Percentiles rank a stretch among this genome's conserved stretches.
Conservation (phyloP, 176 grass and related monocot genomes). For the Areca catechu region DNA sequence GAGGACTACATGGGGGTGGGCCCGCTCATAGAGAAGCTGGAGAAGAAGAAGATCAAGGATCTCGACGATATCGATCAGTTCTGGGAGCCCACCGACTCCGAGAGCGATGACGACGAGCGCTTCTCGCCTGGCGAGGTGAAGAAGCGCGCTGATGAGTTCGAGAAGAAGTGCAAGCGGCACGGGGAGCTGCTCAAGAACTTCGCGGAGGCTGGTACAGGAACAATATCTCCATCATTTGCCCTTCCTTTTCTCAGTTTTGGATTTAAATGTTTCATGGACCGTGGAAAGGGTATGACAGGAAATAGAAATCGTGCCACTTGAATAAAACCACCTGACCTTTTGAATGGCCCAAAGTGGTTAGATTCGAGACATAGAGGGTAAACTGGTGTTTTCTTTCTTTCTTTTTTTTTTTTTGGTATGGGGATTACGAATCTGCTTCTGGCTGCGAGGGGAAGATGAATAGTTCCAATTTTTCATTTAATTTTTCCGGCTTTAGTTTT, state of each 20-base stretch:
- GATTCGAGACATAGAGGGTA: too few relatives aligned
- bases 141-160: conserved; percentile 58
- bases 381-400: too few relatives aligned
- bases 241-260: not conserved
- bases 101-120: conserved; percentile 80
- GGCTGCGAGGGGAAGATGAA: too few relatives aligned
- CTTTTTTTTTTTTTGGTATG: too few relatives aligned
- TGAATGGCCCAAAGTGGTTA: too few relatives aligned
- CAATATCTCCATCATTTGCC: not conserved
- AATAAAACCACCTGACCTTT: too few relatives aligned
- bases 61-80: conserved; percentile 17
- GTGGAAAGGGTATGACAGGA: too few relatives aligned
- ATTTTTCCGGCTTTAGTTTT: too few relatives aligned
- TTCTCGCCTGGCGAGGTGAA: conserved; percentile 39
- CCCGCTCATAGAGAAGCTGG: conserved; percentile 67
- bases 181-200: conserved; percentile 51
- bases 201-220: conserved; percentile 50
- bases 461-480: too few relatives aligned
- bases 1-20: conserved; percentile 69
- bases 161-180: conserved; percentile 74
- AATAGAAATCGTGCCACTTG: too few relatives aligned
- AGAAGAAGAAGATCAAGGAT: conserved; percentile 39
- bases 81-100: conserved; percentile 77
- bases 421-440: too few relatives aligned
- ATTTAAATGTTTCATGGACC: not conserved